A percentile compares a stretch with the other conserved stretches of the same genome.
phyloP scores from a whole-genome alignment of 83 land plant genomes.

The Picea abies region DNA sequence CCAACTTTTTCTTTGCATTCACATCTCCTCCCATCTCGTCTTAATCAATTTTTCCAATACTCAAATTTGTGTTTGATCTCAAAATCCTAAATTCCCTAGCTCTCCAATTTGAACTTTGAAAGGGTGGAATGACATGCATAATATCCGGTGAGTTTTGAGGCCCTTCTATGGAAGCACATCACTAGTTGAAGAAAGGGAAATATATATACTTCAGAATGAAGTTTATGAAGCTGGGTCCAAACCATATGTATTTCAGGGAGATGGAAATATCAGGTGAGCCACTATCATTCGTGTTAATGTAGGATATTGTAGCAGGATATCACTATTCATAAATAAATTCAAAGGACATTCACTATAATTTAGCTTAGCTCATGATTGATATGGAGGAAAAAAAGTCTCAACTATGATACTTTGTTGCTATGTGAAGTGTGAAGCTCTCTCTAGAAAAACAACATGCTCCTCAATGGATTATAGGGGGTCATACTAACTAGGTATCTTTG shows the following conservation, averaged over 20 bases:
- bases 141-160: neutral
- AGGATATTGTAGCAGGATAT: neutral
- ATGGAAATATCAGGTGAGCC: slow-evolving; percentile 12
- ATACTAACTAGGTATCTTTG: neutral
- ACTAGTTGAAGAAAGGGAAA: neutral
- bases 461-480: neutral
- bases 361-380: neutral
- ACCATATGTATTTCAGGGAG: slow-evolving; percentile 5
- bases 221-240: slow-evolving; percentile 18
- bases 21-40: slow-evolving; percentile 2
- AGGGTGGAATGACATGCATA: no score
- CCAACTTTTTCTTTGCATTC: neutral
- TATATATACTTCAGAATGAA: slow-evolving; percentile 2
- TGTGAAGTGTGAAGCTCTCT: neutral
- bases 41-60: neutral
- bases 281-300: neutral
- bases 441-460: neutral
- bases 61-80: slow-evolving; percentile 2
- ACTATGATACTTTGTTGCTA: neutral
- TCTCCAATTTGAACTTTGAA: neutral
- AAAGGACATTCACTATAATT: neutral
- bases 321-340: neutral
- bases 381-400: neutral
- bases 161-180: neutral
- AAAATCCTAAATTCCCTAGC: neutral